These are phyloP conservation scores for Sporothrix sp. DNA, from an alignment of 2,329 filamentous ascomycete species.

Conservation along the genomic window DNA sequence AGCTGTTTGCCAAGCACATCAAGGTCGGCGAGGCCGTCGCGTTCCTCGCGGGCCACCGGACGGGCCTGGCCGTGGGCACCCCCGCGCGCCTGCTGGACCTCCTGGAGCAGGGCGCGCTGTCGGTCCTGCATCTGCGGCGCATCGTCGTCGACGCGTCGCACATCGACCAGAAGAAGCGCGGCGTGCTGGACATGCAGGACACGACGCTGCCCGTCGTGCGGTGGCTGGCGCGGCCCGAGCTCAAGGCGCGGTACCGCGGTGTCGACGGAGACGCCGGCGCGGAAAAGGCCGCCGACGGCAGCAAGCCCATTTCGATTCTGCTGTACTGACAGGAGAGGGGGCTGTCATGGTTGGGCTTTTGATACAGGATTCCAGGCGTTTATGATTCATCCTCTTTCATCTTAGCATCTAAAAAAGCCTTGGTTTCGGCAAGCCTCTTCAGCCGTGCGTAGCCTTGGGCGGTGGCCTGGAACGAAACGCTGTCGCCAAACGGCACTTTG, in stretches of 20 bases:
- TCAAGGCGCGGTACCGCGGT: conserved; percentile 51
- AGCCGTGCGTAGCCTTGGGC: too few relatives aligned
- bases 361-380: too few relatives aligned
- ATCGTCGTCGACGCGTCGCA: conserved; percentile 86
- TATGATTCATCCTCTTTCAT: too few relatives aligned
- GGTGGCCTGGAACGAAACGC: too few relatives aligned
- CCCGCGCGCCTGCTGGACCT: conserved; percentile 74
- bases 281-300: conserved; percentile 19
- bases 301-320: conserved; percentile 44
- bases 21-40: conserved; percentile 80
- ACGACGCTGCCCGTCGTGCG: conserved; percentile 70
- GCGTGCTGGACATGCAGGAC: conserved; percentile 92
- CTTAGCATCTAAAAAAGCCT: neutral
- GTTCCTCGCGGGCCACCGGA: conserved; percentile 58
- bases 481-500: neutral
- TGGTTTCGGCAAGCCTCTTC: too few relatives aligned
- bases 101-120: conserved; percentile 68
- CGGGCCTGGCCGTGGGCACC: conserved; percentile 84
- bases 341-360: neutral
- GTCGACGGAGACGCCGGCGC: conserved; percentile 13
- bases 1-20: conserved; percentile 97
- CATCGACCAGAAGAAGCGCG: conserved; percentile 89
- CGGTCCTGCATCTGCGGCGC: conserved; percentile 59
- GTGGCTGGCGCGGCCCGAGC: conserved; percentile 59
- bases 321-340: conserved; percentile 11